Conservation (phyloP, 768 basidiomycete species). For the Tephrocybe sp. region DNA sequence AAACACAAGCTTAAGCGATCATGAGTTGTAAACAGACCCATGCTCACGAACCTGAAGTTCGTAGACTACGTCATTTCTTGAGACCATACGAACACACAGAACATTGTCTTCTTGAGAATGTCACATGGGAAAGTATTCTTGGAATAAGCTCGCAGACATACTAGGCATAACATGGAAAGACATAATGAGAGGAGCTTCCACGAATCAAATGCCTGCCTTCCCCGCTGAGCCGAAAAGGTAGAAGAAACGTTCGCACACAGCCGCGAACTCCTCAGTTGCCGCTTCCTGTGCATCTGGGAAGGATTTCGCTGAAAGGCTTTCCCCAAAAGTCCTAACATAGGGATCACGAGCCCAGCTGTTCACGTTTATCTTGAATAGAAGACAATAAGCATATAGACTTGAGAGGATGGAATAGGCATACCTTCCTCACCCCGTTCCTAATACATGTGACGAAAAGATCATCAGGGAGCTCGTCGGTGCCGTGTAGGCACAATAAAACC, state of each 20-base stretch:
- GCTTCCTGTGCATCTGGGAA: conserved; percentile 47
- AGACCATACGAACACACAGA: neutral
- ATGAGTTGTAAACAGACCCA: neutral
- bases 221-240: conserved; percentile 40
- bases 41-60: neutral
- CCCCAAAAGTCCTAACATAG: conserved; percentile 35
- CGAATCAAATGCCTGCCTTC: conserved; percentile 27
- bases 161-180: neutral
- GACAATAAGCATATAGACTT: neutral
- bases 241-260: conserved; percentile 41
- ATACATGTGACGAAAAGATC: conserved; percentile 45
- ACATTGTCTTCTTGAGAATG: too few species aligned
- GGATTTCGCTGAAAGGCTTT: conserved; percentile 31
- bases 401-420: neutral
- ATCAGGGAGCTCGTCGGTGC: conserved; percentile 45
- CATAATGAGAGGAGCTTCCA: neutral
- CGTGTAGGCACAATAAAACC: conserved; percentile 42
- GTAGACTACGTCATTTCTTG: neutral
- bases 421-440: conserved; percentile 46
- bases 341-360: conserved; percentile 48
- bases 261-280: conserved; percentile 41
- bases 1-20: neutral
- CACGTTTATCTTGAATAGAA: conserved; percentile 36
- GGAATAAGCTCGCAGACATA: too few species aligned
- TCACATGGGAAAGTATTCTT: too few species aligned